Evolutionary conservation across 352 stramenopile genomes (phyloP), one percentile per base, ranked within the genome.

Genomic region (Blastocystis sp.): DNA sequence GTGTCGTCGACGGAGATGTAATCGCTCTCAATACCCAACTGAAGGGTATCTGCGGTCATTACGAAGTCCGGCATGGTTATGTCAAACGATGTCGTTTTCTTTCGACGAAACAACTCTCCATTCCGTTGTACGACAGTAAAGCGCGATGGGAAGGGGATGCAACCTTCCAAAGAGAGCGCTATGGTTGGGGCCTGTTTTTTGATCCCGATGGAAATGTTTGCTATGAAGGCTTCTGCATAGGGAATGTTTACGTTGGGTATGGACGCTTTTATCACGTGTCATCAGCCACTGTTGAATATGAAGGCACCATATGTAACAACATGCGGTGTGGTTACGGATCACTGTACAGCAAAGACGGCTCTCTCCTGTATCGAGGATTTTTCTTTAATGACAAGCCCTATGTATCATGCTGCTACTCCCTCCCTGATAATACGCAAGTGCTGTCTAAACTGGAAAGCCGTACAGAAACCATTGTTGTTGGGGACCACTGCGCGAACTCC

Each of bases 141-240:
- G 14, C 14, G 6, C 48, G 48, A 17, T 57, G 74, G 19, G 65
- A 59, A 59, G 74, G 66, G 17, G 57, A 54, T 34, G 24, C 3
- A 9, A 45, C 48, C 17, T 52, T 14, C 3, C 19, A 52, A 48
- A 24, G 14, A 14, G 38, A 54, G 24, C 52, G 52, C 14, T 84
- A 59, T 52, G 74, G 74, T 69, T 84, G 74, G 74, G 74, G 74
- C 24, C 40, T 28, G 34, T 64, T 68, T 45, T 84, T 42, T 28
- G 57, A 84, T 17, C 34, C 45, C 40, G n/a, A 84, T 10, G 48
- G 48, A 2, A 28, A 68, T 9, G 17, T 84, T n/a, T 21, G 45
- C 4, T 84, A 68, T 57, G 57, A 62, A 34, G 74, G 74, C 3
- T 84, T 84, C 48, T 57, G 48, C 14, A 57, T 57, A 17, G 48